phyloP scores from a whole-genome alignment of 106 monocot genomes.

The Cymbidium sinense region DNA sequence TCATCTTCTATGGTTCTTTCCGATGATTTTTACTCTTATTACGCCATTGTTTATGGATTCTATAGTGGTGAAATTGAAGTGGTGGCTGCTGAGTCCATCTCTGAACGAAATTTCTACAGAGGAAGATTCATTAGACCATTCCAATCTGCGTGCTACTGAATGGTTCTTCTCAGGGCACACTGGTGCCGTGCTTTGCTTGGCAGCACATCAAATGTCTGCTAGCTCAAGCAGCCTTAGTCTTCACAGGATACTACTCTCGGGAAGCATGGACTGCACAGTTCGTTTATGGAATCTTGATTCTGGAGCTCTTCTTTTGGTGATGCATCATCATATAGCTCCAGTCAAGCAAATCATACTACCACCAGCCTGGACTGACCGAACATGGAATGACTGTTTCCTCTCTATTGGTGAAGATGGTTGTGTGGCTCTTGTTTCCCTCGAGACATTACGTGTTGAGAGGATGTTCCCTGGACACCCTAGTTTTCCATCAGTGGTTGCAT shows the following conservation, averaged over 20 bases:
- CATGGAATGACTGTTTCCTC: slow-evolving; percentile 85
- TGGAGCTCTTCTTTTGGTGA: slow-evolving; percentile 40
- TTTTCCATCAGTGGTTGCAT: slow-evolving; percentile 68
- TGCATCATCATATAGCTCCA: slow-evolving; percentile 88
- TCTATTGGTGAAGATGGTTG: slow-evolving; percentile 80
- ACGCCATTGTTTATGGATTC: slow-evolving; percentile 79
- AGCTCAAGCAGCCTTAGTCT: slow-evolving; percentile 18
- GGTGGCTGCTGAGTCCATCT: slow-evolving; percentile 29
- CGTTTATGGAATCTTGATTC: slow-evolving; percentile 85
- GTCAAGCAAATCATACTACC: slow-evolving; percentile 85
- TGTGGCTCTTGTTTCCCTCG: slow-evolving; percentile 82
- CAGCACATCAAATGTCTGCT: slow-evolving; percentile 45
- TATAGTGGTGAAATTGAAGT: slow-evolving; percentile 81
- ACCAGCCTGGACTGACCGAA: slow-evolving; percentile 41
- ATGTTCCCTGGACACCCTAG: slow-evolving; percentile 93
- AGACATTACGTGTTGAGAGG: slow-evolving; percentile 80
- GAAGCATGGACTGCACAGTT: slow-evolving; percentile 77
- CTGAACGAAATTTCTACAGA: slow-evolving; percentile 18
- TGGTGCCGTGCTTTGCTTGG: slow-evolving; percentile 79
- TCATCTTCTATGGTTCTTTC: slow-evolving; percentile 82
- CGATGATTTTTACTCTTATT: slow-evolving; percentile 56
- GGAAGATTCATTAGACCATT: slow-evolving; percentile 6
- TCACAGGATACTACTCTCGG: slow-evolving; percentile 49
- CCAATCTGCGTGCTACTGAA: slow-evolving; percentile 24
- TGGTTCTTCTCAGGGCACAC: slow-evolving; percentile 59